Evolutionary conservation across 2,329 filamentous ascomycete species (phyloP), one percentile per base, ranked within the genome.

Genomic region (Calonectria ilicicola): DNA sequence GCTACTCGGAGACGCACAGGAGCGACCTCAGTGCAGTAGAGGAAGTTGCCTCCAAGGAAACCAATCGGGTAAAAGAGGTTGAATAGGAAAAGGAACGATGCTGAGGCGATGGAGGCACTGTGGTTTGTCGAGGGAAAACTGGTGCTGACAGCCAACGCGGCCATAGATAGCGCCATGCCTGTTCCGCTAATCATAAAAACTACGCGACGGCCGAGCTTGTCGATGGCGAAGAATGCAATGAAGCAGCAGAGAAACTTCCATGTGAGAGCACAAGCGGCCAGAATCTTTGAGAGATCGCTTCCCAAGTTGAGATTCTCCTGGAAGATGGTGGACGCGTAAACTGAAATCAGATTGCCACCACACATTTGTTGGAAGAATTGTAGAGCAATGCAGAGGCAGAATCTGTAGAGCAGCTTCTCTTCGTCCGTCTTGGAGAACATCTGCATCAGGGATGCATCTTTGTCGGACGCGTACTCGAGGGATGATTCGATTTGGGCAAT

Each of bases 1-100:
- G 86, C 85, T 17, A 85, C 84, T 42, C 86, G 81, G 1, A 84
- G 87, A 64, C 85, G 83, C 23, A 88, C 82, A 0, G 86, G 86
- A 73, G 89, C 89, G 53, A 90, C 85, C 69, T 90, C 87, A 27
- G 89, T 88, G 3, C 89, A 86, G 75, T 88, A 89, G 77, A 90
- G 79, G 89, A 91, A 93, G 12, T 91, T 91, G 46, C 92, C 85
- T 3, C 91, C 91, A 0, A 92, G 81, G 87, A 90, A 92, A 8
- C 90, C 91, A 0, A 91, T 91, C 4, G 91, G 92, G 74, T 93
- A 93, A 73, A 90, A 91, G 2, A 90, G 90, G 79, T 93, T 93
- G 82, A 92, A 94, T 3, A 91, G 87, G 84, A 93, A 94, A 17
- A 94, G 83, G 72, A 91, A 92, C 74, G 58, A 75, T 3, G 76